phyloP scores from a whole-genome alignment of 1,284 basidiomycete species.

The Fomitopsis betulina region DNA sequence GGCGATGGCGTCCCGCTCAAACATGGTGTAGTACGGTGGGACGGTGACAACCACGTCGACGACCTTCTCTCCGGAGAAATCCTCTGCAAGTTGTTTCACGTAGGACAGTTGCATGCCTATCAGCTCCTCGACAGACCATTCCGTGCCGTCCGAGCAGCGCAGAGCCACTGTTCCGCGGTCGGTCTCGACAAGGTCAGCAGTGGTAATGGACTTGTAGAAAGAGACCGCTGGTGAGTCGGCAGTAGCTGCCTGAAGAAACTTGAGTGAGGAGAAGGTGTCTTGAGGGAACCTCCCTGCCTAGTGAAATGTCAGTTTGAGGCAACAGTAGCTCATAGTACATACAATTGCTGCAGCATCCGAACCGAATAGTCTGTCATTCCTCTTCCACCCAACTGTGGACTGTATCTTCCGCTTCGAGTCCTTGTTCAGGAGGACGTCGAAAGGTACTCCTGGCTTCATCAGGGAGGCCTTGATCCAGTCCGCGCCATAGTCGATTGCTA shows the following conservation, averaged over 20 bases:
- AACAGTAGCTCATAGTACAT: conserved; percentile 28
- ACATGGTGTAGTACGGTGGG: conserved; percentile 83
- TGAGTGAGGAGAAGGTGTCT: conserved; percentile 85
- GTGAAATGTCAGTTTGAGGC: conserved; percentile 2
- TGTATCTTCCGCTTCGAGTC: conserved; percentile 97
- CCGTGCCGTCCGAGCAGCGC: conserved; percentile 53
- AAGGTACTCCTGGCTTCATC: conserved; percentile 94
- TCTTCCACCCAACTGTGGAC: conserved; percentile 85
- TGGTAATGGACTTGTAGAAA: conserved; percentile 65
- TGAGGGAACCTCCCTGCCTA: conserved; percentile 89
- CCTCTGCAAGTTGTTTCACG: conserved; percentile 84
- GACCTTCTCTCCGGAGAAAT: conserved; percentile 71
- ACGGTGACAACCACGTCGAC: conserved; percentile 83
- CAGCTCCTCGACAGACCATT: conserved; percentile 87
- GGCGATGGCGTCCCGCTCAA: conserved; percentile 82
- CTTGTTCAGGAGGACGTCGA: conserved; percentile 94
- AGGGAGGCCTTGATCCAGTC: conserved; percentile 96
- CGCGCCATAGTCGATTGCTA: conserved; percentile 94
- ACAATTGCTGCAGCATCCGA: conserved; percentile 85
- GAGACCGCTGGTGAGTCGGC: conserved; percentile 57
- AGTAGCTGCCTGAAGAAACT: conserved; percentile 80
- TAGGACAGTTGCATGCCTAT: conserved; percentile 94
- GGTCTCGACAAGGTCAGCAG: conserved; percentile 55
- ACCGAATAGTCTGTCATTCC: conserved; percentile 84
- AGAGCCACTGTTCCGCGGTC: conserved; percentile 57